Base-by-base conservation (phyloP, 2,329 filamentous ascomycete species). In the Didymella sp. region DNA sequence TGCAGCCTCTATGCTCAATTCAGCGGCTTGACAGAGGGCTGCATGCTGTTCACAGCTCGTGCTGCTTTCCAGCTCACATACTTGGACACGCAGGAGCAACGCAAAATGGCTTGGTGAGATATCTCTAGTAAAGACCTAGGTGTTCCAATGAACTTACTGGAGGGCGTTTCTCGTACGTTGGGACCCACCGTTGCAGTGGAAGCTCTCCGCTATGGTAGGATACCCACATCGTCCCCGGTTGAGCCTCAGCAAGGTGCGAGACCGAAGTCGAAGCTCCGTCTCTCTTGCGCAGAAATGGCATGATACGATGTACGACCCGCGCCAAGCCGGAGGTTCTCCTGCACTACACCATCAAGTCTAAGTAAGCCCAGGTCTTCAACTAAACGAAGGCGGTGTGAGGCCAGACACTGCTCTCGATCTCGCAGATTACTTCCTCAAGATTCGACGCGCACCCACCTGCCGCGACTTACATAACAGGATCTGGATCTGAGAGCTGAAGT, bases 341-440 rank as follows among this genome's bases (percentile, higher is more conserved):
- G 21, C 9, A 4, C 22, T 51, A 30, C 41, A 21, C 45, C 27
- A 12, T 46, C 11, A 30, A 44, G 19, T 17, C 27, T 6, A 15
- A 24, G 11, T 12, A 24, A 24, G 17, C 19, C 12, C 17, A 22
- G 28, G 22, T 27, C 15, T 22, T 43, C 9, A 7, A 38, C 7
- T 9, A 24, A 21, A 28, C 30, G 19, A 22, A 38, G 40, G 51
- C 45, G 45, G 45, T 50, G 52, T 55, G 31, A 28, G 35, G 19
- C 30, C 38, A 41, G 22, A 4, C 38, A 21, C 21, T 13, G 6
- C 38, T 21, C 22, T 19, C 17, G 1, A 8, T 25, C 6, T 9
- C 22, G 21, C 38, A n/a, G 6, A 24, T 4, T 8, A 22, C 22
- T 41, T n/a, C 9, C 12, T 25, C 38, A 31, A 13, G 5, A 6